Conservation (phyloP, 768 basidiomycete species). For the Leccinum uliginosum region DNA sequence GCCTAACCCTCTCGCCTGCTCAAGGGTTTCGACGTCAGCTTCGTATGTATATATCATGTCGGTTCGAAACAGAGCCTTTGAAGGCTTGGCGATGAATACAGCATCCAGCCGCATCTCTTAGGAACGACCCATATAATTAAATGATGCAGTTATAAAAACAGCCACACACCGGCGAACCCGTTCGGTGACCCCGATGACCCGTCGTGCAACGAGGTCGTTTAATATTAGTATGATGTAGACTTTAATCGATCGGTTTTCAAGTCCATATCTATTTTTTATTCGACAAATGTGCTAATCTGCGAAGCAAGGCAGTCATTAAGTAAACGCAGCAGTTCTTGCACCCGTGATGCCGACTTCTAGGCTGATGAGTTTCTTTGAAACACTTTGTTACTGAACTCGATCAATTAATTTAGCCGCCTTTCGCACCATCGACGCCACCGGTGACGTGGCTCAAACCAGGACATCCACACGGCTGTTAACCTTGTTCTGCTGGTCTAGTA, state of each 20-base stretch:
- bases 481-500: slow-evolving; percentile 3
- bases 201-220: slow-evolving; percentile 11
- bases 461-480: not conserved
- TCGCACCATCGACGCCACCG: slow-evolving; percentile 2
- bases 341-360: not conserved
- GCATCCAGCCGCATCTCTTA: slow-evolving; percentile 14
- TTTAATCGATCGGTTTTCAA: not conserved
- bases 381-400: not conserved
- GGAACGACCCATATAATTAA: not conserved
- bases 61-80: not conserved
- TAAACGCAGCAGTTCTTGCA: not conserved
- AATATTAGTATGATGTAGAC: not conserved
- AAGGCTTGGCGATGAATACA: slow-evolving; percentile 10
- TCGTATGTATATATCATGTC: not conserved
- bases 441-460: slow-evolving; percentile 5
- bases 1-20: not conserved
- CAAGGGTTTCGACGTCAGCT: not conserved
- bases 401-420: slow-evolving; percentile 1
- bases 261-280: not conserved
- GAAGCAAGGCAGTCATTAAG: not conserved
- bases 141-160: not conserved
- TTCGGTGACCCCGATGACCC: not conserved
- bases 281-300: not conserved
- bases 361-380: not conserved
- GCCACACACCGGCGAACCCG: not conserved